These are phyloP conservation scores for Coemansia brasiliensis DNA, from an alignment of 192 early-diverging fungal species.

Conservation along the genomic window DNA sequence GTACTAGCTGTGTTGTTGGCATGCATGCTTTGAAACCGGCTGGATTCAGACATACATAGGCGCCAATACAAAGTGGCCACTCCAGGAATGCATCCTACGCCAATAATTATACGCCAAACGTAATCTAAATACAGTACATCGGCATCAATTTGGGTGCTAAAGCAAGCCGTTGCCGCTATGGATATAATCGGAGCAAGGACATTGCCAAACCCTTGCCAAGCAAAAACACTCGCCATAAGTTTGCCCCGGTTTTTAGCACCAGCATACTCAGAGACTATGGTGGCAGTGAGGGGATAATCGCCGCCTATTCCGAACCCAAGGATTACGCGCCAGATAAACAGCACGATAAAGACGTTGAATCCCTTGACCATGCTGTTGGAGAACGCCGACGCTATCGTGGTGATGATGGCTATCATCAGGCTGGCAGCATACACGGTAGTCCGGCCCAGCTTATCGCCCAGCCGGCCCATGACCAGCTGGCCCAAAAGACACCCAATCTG, in stretches of 20 bases:
- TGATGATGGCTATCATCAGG: constrained; percentile 87
- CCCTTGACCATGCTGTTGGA: constrained; percentile 68
- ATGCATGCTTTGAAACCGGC: constrained; percentile 59
- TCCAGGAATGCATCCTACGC: constrained; percentile 81
- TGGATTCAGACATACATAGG: constrained; percentile 74
- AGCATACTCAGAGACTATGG: constrained; percentile 92
- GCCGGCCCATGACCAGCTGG: constrained; percentile 83
- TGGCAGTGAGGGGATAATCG: constrained; percentile 93
- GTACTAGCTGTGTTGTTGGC: constrained; percentile 34
- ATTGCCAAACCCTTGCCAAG: constrained; percentile 92
- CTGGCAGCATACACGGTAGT: constrained; percentile 87
- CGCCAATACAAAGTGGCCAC: constrained; percentile 87
- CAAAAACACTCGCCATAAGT: constrained; percentile 88
- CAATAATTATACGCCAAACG: constrained; percentile 90
- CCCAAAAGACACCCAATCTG: constrained; percentile 90
- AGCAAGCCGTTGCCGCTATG: constrained; percentile 69
- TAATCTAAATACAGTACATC: constrained; percentile 73
- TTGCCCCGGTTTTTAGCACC: constrained; percentile 77
- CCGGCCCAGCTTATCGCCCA: constrained; percentile 88
- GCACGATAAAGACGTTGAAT: constrained; percentile 65
- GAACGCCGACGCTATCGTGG: constrained; percentile 79
- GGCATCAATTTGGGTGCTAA: constrained; percentile 65
- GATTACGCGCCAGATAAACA: constrained; percentile 88
- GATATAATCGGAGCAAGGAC: constrained; percentile 77
- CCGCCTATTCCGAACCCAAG: constrained; percentile 93